Conservation (phyloP, 2,329 filamentous ascomycete species). For the Aureobasidium sp. region DNA sequence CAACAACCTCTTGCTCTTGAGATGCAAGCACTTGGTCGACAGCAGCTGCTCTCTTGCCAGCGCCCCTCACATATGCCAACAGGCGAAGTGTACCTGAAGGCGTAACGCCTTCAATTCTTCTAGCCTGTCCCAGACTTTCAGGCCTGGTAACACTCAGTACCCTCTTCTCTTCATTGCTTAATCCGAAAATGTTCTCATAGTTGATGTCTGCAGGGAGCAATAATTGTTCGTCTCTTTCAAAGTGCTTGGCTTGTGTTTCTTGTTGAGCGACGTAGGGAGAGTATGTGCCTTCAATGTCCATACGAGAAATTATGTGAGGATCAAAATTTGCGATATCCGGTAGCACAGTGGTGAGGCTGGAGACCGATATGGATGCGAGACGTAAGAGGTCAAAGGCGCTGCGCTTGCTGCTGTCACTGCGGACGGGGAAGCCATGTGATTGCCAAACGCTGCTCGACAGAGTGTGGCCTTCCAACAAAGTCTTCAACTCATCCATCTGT, state of each 20-base stretch:
- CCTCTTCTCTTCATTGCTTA: conserved; percentile 73
- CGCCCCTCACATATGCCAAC: conserved; percentile 53
- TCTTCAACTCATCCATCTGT: conserved; percentile 61
- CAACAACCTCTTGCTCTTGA: background rate
- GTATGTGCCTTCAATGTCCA: conserved; percentile 77
- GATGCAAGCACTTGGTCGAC: conserved; percentile 2
- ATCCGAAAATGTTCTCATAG: conserved; percentile 63
- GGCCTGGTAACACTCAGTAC: conserved; percentile 64
- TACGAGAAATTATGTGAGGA: conserved; percentile 55
- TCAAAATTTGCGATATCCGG: conserved; percentile 51
- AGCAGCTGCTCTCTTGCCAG: conserved; percentile 19
- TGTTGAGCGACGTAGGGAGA: conserved; percentile 79
- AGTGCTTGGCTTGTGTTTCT: conserved; percentile 55
- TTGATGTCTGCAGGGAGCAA: conserved; percentile 66
- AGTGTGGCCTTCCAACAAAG: conserved; percentile 50
- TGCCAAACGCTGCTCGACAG: conserved; percentile 61
- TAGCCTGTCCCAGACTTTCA: conserved; percentile 81
- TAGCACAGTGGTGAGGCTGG: conserved; percentile 47
- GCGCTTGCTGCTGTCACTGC: conserved; percentile 58
- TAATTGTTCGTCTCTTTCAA: conserved; percentile 70
- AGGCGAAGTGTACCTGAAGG: conserved; percentile 47
- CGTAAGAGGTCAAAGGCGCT: conserved; percentile 75
- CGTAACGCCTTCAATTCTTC: conserved; percentile 73
- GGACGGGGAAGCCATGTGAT: conserved; percentile 60
- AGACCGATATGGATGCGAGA: conserved; percentile 52